A percentile compares a stretch with the other conserved stretches of the same genome.
phyloP scores from a whole-genome alignment of 1,284 basidiomycete genomes.

The Megacollybia platyphylla region DNA sequence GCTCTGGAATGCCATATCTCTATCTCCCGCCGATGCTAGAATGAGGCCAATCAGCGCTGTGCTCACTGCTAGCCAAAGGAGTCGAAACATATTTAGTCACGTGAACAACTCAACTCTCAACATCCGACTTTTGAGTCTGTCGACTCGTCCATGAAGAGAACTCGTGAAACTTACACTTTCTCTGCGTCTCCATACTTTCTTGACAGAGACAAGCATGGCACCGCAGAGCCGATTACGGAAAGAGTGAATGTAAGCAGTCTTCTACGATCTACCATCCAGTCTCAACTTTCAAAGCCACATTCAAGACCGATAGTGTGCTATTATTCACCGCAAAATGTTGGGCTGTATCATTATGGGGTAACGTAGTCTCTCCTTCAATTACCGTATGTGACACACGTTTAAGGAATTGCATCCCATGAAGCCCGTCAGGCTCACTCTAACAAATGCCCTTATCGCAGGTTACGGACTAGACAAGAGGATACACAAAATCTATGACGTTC shows the following conservation, averaged over 20 bases:
- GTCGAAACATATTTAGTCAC: too few species aligned
- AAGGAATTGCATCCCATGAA: conserved; percentile 99
- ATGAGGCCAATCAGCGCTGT: background rate
- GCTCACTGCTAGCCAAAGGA: too few species aligned
- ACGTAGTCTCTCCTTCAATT: conserved; percentile 12
- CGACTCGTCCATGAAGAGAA: background rate
- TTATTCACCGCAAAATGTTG: conserved; percentile 90
- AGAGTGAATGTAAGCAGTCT: background rate
- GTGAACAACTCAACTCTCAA: too few species aligned
- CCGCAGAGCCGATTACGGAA: conserved; percentile 1
- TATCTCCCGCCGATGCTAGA: conserved; percentile 7
- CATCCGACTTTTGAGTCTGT: background rate
- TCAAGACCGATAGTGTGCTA: conserved; percentile 87
- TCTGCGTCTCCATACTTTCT: background rate
- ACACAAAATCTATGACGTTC: conserved; percentile 82
- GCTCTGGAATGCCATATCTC: conserved; percentile 4
- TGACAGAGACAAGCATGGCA: conserved; percentile 1
- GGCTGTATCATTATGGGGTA: conserved; percentile 93
- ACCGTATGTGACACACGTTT: background rate
- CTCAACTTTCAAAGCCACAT: conserved; percentile 46
- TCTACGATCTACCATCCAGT: background rate
- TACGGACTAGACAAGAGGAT: conserved; percentile 97
- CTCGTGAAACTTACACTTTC: background rate
- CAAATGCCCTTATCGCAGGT: conserved; percentile 90
- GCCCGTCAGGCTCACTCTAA: conserved; percentile 87